Conservation (phyloP, 176 grass and related monocot genomes). For the Bonia amplexicaulis region DNA sequence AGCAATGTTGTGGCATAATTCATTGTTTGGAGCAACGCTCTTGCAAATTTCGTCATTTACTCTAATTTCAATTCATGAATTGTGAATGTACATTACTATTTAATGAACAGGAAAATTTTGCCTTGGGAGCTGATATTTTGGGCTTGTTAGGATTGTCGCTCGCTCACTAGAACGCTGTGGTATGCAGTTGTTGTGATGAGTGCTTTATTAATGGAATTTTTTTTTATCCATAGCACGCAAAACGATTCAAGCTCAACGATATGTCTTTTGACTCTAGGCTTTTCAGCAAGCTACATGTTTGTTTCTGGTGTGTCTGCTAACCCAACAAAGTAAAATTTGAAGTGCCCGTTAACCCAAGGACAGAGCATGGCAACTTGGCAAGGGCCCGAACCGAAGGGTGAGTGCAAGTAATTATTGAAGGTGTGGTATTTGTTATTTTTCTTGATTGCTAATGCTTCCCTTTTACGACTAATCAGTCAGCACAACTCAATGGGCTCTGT, state of each 20-base stretch:
- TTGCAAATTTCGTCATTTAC: not conserved
- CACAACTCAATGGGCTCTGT: not conserved
- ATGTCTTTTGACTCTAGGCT: not conserved
- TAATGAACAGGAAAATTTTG: not conserved
- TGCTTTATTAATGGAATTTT: not conserved
- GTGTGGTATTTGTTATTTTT: not conserved
- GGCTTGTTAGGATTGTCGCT: not conserved
- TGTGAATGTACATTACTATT: not conserved
- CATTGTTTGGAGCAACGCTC: not conserved
- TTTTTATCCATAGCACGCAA: not conserved
- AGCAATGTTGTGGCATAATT: not conserved
- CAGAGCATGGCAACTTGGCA: not conserved
- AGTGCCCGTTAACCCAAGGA: not conserved
- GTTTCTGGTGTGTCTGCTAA: not conserved
- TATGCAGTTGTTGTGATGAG: not conserved
- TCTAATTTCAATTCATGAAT: not conserved
- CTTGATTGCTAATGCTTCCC: not conserved
- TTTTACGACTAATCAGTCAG: not conserved
- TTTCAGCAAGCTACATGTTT: not conserved
- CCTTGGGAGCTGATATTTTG: not conserved
- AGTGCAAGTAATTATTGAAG: not conserved
- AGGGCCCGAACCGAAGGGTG: too few relatives aligned
- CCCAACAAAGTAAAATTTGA: not conserved
- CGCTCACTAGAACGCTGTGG: not conserved
- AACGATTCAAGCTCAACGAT: not conserved